phyloP scores from a whole-genome alignment of 2,329 filamentous ascomycete species.

The Hypoxylon sp. region DNA sequence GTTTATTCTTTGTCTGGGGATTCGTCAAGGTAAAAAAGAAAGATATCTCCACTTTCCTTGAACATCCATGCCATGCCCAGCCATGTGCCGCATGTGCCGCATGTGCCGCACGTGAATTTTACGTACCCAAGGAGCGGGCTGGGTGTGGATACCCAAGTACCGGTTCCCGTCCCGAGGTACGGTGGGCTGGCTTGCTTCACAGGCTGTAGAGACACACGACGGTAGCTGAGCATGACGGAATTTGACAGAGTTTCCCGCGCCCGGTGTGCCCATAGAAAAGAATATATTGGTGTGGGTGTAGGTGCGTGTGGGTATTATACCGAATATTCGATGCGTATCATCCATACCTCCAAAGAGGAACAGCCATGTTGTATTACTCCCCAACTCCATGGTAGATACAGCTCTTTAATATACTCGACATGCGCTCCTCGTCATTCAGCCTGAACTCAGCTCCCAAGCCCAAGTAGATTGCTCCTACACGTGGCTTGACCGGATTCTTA shows the following conservation, averaged over 20 bases:
- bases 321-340: slow-evolving; percentile 4
- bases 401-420: slow-evolving; percentile 28
- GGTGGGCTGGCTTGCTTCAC: neutral
- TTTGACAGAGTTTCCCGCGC: neutral
- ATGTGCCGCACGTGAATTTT: slow-evolving; percentile 5
- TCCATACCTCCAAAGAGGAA: neutral
- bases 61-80: neutral
- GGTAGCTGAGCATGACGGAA: neutral
- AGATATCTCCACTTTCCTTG: neutral
- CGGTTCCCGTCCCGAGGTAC: slow-evolving; percentile 3
- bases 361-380: slow-evolving; percentile 1
- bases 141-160: slow-evolving; percentile 8
- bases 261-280: slow-evolving; percentile 3
- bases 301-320: neutral
- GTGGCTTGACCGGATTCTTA: slow-evolving; percentile 19
- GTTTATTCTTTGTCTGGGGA: neutral
- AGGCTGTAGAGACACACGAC: neutral
- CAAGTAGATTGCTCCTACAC: slow-evolving; percentile 26
- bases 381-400: slow-evolving; percentile 17
- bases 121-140: neutral
- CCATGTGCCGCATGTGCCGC: slow-evolving; percentile 6
- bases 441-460: slow-evolving; percentile 17
- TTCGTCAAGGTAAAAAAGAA: neutral
- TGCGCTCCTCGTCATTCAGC: slow-evolving; percentile 27
- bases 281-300: too few species aligned